phyloP scores from a whole-genome alignment of 805 yeast genomes.

The Starmerella roubikii region DNA sequence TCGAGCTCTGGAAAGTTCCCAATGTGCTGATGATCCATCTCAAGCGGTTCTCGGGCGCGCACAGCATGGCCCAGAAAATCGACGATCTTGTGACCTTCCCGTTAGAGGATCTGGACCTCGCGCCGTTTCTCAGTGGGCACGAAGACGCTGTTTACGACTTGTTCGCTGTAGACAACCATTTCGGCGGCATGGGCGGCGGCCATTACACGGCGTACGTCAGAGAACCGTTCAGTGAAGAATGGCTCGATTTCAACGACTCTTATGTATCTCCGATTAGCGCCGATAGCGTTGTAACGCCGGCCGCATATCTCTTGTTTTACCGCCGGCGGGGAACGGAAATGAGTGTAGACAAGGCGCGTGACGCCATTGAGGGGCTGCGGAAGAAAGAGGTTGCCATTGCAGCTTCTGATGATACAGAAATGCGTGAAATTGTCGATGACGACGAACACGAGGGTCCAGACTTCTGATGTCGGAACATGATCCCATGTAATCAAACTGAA shows the following conservation, averaged over 20 bases:
- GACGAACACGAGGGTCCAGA: not conserved
- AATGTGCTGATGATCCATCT: slow-evolving; percentile 81
- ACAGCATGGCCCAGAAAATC: slow-evolving; percentile 80
- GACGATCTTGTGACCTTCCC: slow-evolving; percentile 80
- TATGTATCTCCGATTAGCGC: slow-evolving; percentile 52
- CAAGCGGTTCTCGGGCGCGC: slow-evolving; percentile 74
- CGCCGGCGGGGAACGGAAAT: slow-evolving; percentile 31
- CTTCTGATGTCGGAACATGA: too few relatives aligned
- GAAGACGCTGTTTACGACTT: slow-evolving; percentile 53
- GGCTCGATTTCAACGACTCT: slow-evolving; percentile 89
- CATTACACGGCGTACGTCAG: slow-evolving; percentile 87
- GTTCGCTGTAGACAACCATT: slow-evolving; percentile 89
- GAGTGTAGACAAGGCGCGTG: not conserved
- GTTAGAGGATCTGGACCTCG: slow-evolving; percentile 62
- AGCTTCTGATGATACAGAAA: not conserved
- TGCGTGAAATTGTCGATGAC: not conserved
- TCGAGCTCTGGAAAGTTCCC: slow-evolving; percentile 88
- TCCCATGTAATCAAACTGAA: too few relatives aligned
- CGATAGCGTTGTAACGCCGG: slow-evolving; percentile 47
- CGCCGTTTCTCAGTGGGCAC: slow-evolving; percentile 33
- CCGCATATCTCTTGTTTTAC: slow-evolving; percentile 81
- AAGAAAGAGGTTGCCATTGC: too few relatives aligned
- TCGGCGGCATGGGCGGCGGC: slow-evolving; percentile 94
- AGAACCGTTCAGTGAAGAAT: slow-evolving; percentile 55
- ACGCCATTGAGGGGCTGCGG: not conserved